Base-by-base conservation (phyloP, 441 rosid genomes). In the Mallotus repandus region DNA sequence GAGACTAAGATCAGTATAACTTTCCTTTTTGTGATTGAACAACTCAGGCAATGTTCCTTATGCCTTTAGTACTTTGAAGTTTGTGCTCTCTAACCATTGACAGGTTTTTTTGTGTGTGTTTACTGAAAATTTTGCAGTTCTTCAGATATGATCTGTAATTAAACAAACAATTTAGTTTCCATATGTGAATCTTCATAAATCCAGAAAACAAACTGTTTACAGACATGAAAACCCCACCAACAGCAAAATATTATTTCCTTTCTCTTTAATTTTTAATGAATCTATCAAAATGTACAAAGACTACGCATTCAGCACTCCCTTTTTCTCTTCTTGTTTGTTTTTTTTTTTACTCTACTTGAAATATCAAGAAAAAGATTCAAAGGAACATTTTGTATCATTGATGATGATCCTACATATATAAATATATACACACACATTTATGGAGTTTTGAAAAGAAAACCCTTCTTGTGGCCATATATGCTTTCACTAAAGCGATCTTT, bases 1-100 rank as follows among this genome's bases (percentile, higher is more conserved):
- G 89, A 78, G 87, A 82, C 70, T 82, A 76, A 80, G 32, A 29
- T 29, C 32, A 29, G 32, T 29, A 29, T 76, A 78, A 77, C 74
- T 76, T 82, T 74, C 74, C 67, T 71, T 80, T 78, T 64, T 80
- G 85, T 84, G 91, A 90, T 87, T 89, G 88, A 89, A 87, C 93
- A 73, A 85, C 84, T 80, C 87, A 79, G 77, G 77, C 87, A 84
- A 82, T 83, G 87, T 85, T 85, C 90, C 82, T 83, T 84, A 69
- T 91, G 88, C 83, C 80, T 84, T 84, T 84, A 70, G 77, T 76
- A 77, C 86, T 84, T 86, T 82, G 85, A 83, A 84, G 88, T 87
- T 85, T 83, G 93, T 84, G 97, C 84, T 80, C 70, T 69, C 35
- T 14, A 70, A 77, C 66, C 79, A 78, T 81, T 76, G 84, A 83